Base-by-base conservation (phyloP, 257 asterid genomes). In the Solanum chiquidenum region DNA sequence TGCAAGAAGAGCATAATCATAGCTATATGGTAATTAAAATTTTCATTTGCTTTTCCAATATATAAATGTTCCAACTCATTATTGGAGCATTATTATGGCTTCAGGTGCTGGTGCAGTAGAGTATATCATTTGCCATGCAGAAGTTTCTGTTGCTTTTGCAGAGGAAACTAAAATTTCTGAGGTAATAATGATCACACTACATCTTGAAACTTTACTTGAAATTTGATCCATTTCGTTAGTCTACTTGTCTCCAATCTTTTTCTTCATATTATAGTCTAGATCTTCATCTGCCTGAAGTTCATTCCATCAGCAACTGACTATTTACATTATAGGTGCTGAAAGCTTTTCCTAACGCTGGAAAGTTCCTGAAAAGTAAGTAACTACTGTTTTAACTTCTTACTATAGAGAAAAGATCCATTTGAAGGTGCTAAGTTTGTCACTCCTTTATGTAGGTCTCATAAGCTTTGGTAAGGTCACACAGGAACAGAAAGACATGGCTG, bases 21-120 rank as follows among this genome's bases (percentile, higher is more conserved):
- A 14, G 84, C 66, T 79, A 79, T 9, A 46, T 68, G 68, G 9
- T 27, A 18, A 16, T 46, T 29, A 29, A 29, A 31, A 27, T 27
- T 9, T 46, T 18, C 85, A 46, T 80, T 77, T 76, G 7, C 23
- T 9, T 38, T 46, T 29, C 29, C 42, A 46, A 27, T 46, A 46
- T 5, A 9, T 46, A 9, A 49, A 9, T 18, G 42, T 46, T 44
- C 14, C 10, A n/a, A 29, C 18, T 80, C 85, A 80, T 80, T 62
- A 12, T 68, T 10, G 40, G 31, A 66, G 58, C 87, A 31, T 69
- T 84, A n/a, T 64, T 87, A 71, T 88, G 90, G 83, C 55, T 90
- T 80, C 77, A 95, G 98, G 98, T 88, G 97, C 98, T 71, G 95
- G 96, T 86, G 98, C 98, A 20, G 95, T 94, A 35, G 94, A 95